A percentile compares a stretch with the other conserved stretches of the same genome.
phyloP scores from a whole-genome alignment of 495 filamentous ascomycete species.

The Tuber umbilicatum region DNA sequence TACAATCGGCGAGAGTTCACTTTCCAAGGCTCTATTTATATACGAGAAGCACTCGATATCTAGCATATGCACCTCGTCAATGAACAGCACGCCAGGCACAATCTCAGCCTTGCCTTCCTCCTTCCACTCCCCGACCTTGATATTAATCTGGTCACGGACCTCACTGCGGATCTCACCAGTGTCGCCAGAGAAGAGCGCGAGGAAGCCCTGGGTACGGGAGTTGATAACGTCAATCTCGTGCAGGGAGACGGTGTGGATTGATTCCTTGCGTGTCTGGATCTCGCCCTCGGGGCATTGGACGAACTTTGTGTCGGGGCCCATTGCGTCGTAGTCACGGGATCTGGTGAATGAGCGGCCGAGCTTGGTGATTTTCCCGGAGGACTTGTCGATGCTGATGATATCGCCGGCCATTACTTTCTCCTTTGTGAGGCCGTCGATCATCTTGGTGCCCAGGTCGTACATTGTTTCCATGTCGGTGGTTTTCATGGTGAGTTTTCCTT shows the following conservation, averaged over 20 bases:
- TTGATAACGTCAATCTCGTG: constrained; percentile 99
- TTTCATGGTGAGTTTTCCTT: constrained; percentile 98
- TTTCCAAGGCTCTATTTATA: constrained; percentile 93
- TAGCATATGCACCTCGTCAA: constrained; percentile 99
- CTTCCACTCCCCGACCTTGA: constrained; percentile 96
- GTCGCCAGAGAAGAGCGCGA: constrained; percentile 89
- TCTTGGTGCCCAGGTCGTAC: constrained; percentile 98
- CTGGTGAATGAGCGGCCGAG: constrained; percentile 87
- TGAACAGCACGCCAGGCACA: constrained; percentile 93
- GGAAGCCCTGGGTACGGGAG: constrained; percentile 90
- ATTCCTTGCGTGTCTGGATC: constrained; percentile 93
- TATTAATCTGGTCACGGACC: constrained; percentile 97
- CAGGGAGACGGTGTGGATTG: constrained; percentile 89
- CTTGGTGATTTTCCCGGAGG: constrained; percentile 94
- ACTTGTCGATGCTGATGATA: constrained; percentile 96
- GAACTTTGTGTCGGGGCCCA: constrained; percentile 98
- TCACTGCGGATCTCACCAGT: constrained; percentile 97
- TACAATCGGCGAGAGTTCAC: constrained; percentile 89
- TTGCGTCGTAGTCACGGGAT: constrained; percentile 96
- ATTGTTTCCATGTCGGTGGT: constrained; percentile 99
- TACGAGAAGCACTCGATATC: constrained; percentile 98
- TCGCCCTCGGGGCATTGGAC: constrained; percentile 98
- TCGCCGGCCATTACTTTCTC: constrained; percentile 98
- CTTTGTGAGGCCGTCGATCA: constrained; percentile 99
- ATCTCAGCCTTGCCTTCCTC: constrained; percentile 98